A percentile compares a stretch with the other conserved stretches of the same genome.
Evolutionary conservation across 1,139 yeast genomes (phyloP).

Genomic region (Yamadazyma triangularis): DNA sequence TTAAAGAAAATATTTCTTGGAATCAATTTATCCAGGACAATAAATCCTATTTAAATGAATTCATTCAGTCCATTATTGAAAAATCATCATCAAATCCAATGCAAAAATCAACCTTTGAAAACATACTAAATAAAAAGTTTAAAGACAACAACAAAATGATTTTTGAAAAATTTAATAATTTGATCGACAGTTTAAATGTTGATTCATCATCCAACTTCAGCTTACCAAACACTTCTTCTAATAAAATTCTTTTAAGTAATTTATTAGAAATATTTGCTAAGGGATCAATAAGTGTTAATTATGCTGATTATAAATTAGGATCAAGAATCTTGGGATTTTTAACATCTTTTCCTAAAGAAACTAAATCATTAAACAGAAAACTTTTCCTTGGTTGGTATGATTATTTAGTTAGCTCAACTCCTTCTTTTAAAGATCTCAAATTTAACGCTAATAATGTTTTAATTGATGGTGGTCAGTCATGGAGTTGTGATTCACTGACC

Average conservation of each 20-base stretch:
- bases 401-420: constrained; percentile 20
- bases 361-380: constrained; percentile 19
- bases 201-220: constrained; percentile 11
- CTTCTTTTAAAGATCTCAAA: constrained; percentile 22
- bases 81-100: constrained; percentile 11
- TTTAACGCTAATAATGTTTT: constrained; percentile 39
- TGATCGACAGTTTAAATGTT: constrained; percentile 30
- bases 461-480: constrained; percentile 29
- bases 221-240: constrained; percentile 4
- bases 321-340: constrained; percentile 40
- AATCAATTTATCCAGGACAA: constrained; percentile 18
- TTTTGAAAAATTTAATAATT: constrained; percentile 21
- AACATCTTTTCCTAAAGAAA: constrained; percentile 18
- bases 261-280: constrained; percentile 31
- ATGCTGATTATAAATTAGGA: constrained; percentile 40
- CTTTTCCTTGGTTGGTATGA: constrained; percentile 41
- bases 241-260: constrained; percentile 18
- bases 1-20: constrained; percentile 18
- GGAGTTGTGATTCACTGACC: constrained; percentile 24
- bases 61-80: constrained; percentile 9
- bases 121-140: constrained; percentile 17
- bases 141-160: constrained; percentile 21
- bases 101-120: constrained; percentile 19
- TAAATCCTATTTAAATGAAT: constrained; percentile 15
- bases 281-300: constrained; percentile 36